Conservation (phyloP, 2,329 filamentous ascomycete genomes). For the Aschersonia sp. region DNA sequence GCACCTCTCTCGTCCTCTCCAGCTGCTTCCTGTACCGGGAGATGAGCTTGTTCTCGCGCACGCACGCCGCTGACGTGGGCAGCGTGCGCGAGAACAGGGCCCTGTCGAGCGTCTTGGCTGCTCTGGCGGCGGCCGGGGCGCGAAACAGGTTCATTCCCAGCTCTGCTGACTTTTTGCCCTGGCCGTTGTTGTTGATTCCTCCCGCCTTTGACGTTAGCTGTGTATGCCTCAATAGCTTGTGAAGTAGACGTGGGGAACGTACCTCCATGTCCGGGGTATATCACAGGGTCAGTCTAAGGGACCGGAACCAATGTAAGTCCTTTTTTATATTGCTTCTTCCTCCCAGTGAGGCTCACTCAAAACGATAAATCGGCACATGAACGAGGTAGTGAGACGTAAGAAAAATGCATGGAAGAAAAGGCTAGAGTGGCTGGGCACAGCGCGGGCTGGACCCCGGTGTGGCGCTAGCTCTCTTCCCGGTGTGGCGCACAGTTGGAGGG, state of each 20-base stretch:
- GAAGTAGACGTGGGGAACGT: too few relatives aligned
- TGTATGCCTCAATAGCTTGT: neutral
- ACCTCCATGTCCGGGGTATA: too few relatives aligned
- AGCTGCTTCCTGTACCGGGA: constrained; percentile 54
- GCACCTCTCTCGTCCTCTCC: constrained; percentile 47
- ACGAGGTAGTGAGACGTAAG: too few relatives aligned
- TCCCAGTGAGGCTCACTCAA: too few relatives aligned
- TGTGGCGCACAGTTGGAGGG: neutral
- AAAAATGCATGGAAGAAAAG: too few relatives aligned
- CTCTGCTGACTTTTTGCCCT: constrained; percentile 10
- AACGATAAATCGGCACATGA: too few relatives aligned
- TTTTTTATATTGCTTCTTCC: too few relatives aligned
- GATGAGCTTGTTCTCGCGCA: constrained; percentile 64
- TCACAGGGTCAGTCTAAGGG: too few relatives aligned
- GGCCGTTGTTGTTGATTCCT: neutral
- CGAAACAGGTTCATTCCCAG: constrained; percentile 48
- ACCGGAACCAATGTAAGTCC: too few relatives aligned
- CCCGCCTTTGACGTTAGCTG: neutral
- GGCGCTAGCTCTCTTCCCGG: too few relatives aligned
- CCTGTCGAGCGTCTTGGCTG: constrained; percentile 68
- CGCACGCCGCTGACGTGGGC: constrained; percentile 61
- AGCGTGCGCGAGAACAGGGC: constrained; percentile 68
- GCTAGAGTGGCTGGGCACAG: too few relatives aligned
- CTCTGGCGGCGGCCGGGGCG: constrained; percentile 61
- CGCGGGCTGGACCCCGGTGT: too few relatives aligned